Evolutionary conservation across 257 asterid genomes (phyloP), one percentile per base, ranked within the genome.

Genomic region (Nicotiana sylvestris): DNA sequence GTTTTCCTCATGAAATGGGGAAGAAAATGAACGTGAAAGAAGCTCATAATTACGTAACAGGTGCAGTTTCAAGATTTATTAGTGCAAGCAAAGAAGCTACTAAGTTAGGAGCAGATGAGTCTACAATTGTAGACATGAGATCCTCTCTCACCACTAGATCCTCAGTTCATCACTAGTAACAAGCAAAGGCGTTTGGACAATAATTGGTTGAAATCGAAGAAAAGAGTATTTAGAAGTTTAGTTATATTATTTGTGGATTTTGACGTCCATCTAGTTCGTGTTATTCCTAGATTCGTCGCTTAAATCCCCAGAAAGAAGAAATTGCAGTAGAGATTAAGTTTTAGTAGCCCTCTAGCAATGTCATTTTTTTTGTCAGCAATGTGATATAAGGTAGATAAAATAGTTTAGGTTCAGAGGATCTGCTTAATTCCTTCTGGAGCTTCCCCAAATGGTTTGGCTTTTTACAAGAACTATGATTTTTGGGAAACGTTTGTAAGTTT

Each of bases 61-160:
- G 92, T 1, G 92, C 95, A 1, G 93, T 92, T 0, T 90, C 98
- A 18, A 92, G 97, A 84, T 94, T 94, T 87, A 72, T 91, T 2
- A 80, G 92, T 82, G 98, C 97, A 15, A 88, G 98, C 89, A 90
- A 90, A 83, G 92, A 94, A 85, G 98, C 98, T 25, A 66, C 88
- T n/a, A 86, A 85, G 72, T 83, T 92, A 84, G 98, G 96, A 4
- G 97, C 95, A 1, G 89, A 89, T 58, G 81, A 81, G 62, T 91
- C 98, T 9, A 91, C 94, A 55, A 92, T 92, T 77, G 98, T 92
- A 2, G 93, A 90, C 66, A 92, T 94, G 98, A 91, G 96, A 86
- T 84, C 97, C 39, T 94, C 98, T 21, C 91, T 94, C 10, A 94
- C 96, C 5, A 94, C 98, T 8, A 82, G 96, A 90, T 87, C 94